phyloP scores from a whole-genome alignment of 2,329 filamentous ascomycete genomes.

The Juglanconis oblonga region DNA sequence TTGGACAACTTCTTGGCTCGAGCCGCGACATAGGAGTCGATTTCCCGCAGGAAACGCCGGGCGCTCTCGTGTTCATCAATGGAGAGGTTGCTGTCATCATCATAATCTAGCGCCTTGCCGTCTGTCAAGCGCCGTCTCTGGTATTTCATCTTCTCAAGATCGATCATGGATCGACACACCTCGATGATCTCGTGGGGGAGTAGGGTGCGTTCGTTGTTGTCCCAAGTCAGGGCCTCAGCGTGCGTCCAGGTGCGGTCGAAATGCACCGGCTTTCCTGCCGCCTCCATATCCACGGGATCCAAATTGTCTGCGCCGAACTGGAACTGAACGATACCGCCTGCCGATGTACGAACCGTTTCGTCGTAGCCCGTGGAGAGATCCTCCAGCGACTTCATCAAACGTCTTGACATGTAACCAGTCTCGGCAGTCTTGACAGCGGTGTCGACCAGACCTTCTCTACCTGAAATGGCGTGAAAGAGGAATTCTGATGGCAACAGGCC shows the following conservation, averaged over 20 bases:
- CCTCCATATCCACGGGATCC: slow-evolving; percentile 97
- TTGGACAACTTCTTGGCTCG: slow-evolving; percentile 59
- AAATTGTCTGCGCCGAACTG: slow-evolving; percentile 95
- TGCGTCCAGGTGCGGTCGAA: slow-evolving; percentile 91
- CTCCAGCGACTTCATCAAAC: slow-evolving; percentile 96
- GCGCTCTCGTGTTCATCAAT: slow-evolving; percentile 81
- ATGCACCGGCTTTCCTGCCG: slow-evolving; percentile 84
- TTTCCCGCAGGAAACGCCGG: slow-evolving; percentile 75
- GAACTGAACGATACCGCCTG: slow-evolving; percentile 88
- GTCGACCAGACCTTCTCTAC: slow-evolving; percentile 96
- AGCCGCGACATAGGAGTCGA: slow-evolving; percentile 68
- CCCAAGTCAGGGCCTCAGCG: slow-evolving; percentile 70
- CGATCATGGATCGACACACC: slow-evolving; percentile 66
- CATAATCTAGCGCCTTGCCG: slow-evolving; percentile 62
- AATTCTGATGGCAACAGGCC: slow-evolving; percentile 90
- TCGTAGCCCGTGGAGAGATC: slow-evolving; percentile 94
- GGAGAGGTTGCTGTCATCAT: slow-evolving; percentile 64
- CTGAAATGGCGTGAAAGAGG: slow-evolving; percentile 96
- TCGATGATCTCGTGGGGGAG: slow-evolving; percentile 70
- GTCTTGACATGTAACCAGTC: slow-evolving; percentile 97
- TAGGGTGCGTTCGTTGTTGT: slow-evolving; percentile 71
- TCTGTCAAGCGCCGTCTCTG: slow-evolving; percentile 59
- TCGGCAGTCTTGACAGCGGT: slow-evolving; percentile 98
- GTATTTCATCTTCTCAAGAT: slow-evolving; percentile 64
- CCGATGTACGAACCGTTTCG: slow-evolving; percentile 88